Base-by-base conservation (phyloP, 345 rosid species). In the Corymbia maculata region DNA sequence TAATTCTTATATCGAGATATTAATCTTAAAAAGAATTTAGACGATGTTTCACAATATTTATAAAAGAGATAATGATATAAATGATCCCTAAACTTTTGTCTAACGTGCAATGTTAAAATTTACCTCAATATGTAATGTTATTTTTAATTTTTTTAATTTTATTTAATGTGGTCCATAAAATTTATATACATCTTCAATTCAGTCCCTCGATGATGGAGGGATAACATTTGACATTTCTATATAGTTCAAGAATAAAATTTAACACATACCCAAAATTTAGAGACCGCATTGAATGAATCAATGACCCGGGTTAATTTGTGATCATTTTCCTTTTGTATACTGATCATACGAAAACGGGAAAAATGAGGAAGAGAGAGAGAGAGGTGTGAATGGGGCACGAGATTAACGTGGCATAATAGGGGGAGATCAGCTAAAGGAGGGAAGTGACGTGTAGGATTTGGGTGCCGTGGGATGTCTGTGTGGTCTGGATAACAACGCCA, bases 81-180 rank as follows among this genome's bases (percentile, higher is more conserved):
- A 55, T 4, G 13, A 12, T 55, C 24, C 61, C 24, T 55, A 6
- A 55, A 22, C 1, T 55, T 22, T 55, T 5, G 1, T 22, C 24
- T 55, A 22, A 55, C 24, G 28, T 55, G 4, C 4, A 22, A 24
- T 8, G 0, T 4, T 4, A 4, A 55, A 55, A 1, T 55, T 22
- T 9, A 9, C 24, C 4, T 0, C 0, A 55, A 22, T 22, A 2
- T 9, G 5, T 0, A 55, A 22, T 55, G 2, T 55, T 11, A 0
- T 55, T 1, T 22, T 55, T 55, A 0, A 22, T 3, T 55, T 55
- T 55, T 22, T 53, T n/a, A n/a, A 4, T 55, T 55, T 55, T 22
- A 1, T 55, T 22, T 55, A 4, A 55, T 9, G 28, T 22, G 11
- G 9, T 22, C 28, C 21, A 21, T 55, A 12, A 22, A 28, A 4